phyloP scores from a whole-genome alignment of 345 rosid genomes.

The Lepidium aucheri region DNA sequence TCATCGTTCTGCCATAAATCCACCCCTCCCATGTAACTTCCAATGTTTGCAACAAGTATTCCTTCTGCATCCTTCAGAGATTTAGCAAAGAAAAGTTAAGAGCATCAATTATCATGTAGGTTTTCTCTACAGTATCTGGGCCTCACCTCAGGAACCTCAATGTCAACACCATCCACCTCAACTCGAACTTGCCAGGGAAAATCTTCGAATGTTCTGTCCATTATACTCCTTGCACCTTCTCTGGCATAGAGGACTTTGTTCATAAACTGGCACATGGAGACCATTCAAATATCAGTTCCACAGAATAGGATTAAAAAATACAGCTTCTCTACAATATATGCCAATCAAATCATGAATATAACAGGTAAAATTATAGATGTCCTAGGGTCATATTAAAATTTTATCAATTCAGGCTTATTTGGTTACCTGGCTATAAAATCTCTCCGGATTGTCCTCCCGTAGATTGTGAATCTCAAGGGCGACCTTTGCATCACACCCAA shows the following conservation, averaged over 20 bases:
- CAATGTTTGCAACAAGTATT: constrained; percentile 83
- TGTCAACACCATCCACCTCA: constrained; percentile 75
- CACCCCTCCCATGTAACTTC: constrained; percentile 96
- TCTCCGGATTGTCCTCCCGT: constrained; percentile 83
- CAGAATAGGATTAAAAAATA: background rate
- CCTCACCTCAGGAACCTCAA: constrained; percentile 89
- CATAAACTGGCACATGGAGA: constrained; percentile 63
- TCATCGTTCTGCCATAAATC: constrained; percentile 92
- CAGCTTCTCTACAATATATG: background rate
- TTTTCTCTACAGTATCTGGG: background rate
- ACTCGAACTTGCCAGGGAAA: constrained; percentile 85
- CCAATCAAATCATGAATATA: background rate
- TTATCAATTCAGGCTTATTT: background rate
- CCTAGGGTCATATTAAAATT: background rate
- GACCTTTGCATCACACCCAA: constrained; percentile 93
- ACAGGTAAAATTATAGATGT: background rate
- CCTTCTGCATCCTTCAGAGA: constrained; percentile 77
- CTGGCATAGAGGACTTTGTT: constrained; percentile 87
- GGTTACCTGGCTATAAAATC: constrained; percentile 69
- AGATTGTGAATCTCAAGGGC: constrained; percentile 79
- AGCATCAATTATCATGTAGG: background rate
- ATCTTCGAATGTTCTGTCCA: constrained; percentile 84
- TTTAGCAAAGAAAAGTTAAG: constrained; percentile 4
- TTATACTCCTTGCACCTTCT: constrained; percentile 88
- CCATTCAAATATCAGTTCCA: constrained; percentile 6